A percentile compares a stretch with the other conserved stretches of the same genome.
phyloP scores from a whole-genome alignment of 495 filamentous ascomycete species.

The Xylaria castorea region DNA sequence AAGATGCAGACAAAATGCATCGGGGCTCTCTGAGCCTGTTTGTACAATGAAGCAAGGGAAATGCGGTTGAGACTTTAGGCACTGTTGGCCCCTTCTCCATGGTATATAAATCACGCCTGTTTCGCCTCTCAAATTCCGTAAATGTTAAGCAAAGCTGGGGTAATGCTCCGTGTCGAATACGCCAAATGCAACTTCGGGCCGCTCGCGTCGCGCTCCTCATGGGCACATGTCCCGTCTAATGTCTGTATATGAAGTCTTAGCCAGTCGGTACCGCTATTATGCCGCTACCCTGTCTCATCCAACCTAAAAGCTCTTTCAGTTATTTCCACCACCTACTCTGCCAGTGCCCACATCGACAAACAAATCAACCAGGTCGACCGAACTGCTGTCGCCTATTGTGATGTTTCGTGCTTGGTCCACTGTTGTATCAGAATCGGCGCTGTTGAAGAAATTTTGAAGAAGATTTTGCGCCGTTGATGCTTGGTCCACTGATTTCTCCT shows the following conservation, averaged over 20 bases:
- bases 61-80: background rate
- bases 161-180: slow-evolving; percentile 13
- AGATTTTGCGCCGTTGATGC: slow-evolving; percentile 64
- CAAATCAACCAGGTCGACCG: slow-evolving; percentile 55
- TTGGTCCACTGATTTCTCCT: slow-evolving; percentile 55
- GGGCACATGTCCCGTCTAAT: slow-evolving; percentile 8
- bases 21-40: slow-evolving; percentile 2
- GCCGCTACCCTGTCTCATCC: background rate
- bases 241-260: slow-evolving; percentile 4
- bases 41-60: slow-evolving; percentile 25
- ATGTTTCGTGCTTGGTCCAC: slow-evolving; percentile 48
- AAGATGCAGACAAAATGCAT: slow-evolving; percentile 21
- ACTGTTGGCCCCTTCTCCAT: background rate
- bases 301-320: slow-evolving; percentile 17
- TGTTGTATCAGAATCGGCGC: slow-evolving; percentile 37
- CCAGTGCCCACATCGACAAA: slow-evolving; percentile 47
- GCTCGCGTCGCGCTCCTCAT: background rate
- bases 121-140: slow-evolving; percentile 21
- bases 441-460: slow-evolving; percentile 62
- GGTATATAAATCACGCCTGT: slow-evolving; percentile 1
- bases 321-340: slow-evolving; percentile 32
- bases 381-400: slow-evolving; percentile 50
- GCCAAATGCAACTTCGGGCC: slow-evolving; percentile 21
- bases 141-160: slow-evolving; percentile 15
- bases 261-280: slow-evolving; percentile 5